These are phyloP conservation scores for Clarireedia hainanense DNA, from an alignment of 2,329 filamentous ascomycete species.

Conservation along the genomic window DNA sequence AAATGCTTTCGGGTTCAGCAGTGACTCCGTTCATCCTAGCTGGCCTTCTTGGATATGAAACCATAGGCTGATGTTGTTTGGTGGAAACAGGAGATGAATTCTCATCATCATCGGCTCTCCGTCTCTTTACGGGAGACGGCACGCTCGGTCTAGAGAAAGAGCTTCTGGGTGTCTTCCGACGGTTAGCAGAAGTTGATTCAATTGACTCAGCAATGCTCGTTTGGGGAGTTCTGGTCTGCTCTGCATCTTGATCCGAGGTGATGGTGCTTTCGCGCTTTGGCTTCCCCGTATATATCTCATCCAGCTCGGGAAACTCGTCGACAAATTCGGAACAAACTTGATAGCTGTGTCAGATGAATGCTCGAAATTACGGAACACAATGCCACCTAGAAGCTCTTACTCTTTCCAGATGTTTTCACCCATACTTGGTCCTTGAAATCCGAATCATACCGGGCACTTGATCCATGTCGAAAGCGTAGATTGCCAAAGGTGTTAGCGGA, in stretches of 20 bases:
- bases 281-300: slow-evolving; percentile 14
- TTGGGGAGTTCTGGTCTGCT: background rate
- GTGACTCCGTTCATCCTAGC: background rate
- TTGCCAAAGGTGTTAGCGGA: slow-evolving; percentile 7
- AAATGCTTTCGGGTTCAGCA: background rate
- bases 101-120: slow-evolving; percentile 5
- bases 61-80: background rate
- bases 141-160: background rate
- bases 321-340: slow-evolving; percentile 20
- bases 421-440: slow-evolving; percentile 30
- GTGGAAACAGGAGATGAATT: background rate
- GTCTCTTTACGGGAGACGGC: slow-evolving; percentile 6
- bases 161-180: background rate
- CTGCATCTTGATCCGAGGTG: background rate
- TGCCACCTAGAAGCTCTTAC: slow-evolving; percentile 13
- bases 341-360: background rate
- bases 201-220: background rate
- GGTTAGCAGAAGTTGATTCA: background rate
- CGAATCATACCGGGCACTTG: slow-evolving; percentile 27
- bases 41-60: slow-evolving; percentile 4
- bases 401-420: slow-evolving; percentile 24
- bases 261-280: slow-evolving; percentile 1
- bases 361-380: background rate
- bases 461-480: slow-evolving; percentile 28
- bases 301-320: slow-evolving; percentile 16